These are phyloP conservation scores for Zea mays DNA, from an alignment of 176 grass and related monocot genomes.

Conservation along the genomic window DNA sequence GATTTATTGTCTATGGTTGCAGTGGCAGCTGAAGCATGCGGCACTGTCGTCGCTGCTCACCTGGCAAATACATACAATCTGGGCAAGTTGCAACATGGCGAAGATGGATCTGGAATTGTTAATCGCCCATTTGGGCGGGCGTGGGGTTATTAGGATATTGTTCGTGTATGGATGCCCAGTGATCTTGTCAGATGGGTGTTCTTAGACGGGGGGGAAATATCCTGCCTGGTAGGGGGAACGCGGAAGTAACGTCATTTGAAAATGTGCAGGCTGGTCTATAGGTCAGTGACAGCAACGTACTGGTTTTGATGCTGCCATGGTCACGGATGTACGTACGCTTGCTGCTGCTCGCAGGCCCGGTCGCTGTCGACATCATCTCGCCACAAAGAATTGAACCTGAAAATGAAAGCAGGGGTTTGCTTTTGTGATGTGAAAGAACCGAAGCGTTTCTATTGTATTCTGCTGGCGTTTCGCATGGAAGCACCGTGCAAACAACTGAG, in stretches of 20 bases:
- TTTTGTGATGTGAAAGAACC: no score
- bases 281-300: no score
- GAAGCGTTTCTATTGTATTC: no score
- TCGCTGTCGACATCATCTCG: no score
- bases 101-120: conserved; percentile 3
- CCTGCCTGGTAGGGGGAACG: neutral
- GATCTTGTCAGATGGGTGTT: conserved; percentile 12
- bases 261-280: neutral
- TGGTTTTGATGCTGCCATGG: no score
- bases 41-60: conserved; percentile 8
- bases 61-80: neutral
- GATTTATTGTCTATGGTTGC: conserved; percentile 1
- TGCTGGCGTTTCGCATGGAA: no score
- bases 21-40: neutral
- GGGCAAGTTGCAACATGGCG: neutral
- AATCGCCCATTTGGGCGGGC: neutral
- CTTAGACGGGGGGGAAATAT: conserved; percentile 32
- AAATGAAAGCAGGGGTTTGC: no score
- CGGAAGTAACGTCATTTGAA: conserved; percentile 16
- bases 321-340: no score
- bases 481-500: no score
- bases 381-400: no score
- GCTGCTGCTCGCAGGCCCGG: no score
- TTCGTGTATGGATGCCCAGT: neutral
- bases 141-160: conserved; percentile 1